A percentile compares a stretch with the other conserved stretches of the same genome.
Evolutionary conservation across 169 alveolate genomes (phyloP).

Genomic region (Eimeria sp.): DNA sequence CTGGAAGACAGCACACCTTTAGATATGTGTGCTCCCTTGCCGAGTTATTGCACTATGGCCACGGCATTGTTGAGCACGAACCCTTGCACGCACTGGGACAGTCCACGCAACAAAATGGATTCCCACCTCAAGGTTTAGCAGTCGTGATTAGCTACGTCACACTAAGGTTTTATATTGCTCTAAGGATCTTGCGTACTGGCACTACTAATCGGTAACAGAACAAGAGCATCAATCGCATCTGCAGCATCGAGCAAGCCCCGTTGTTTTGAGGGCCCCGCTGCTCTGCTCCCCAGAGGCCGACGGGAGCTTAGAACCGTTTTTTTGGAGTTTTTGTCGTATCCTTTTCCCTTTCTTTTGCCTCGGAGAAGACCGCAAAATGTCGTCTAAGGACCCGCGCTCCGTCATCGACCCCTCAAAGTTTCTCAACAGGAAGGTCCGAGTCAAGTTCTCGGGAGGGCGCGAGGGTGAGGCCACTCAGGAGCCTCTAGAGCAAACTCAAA

Average conservation of each 20-base stretch:
- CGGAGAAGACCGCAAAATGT: conserved; percentile 36
- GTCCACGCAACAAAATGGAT: background rate
- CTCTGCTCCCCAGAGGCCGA: background rate
- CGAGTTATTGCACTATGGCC: background rate
- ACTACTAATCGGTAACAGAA: background rate
- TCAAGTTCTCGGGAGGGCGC: conserved; percentile 93
- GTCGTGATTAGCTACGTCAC: background rate
- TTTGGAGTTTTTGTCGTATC: background rate
- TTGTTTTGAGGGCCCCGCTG: background rate
- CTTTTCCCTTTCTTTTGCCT: background rate
- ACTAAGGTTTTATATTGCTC: background rate
- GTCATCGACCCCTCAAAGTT: conserved; percentile 90
- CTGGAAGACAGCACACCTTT: background rate
- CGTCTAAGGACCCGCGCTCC: conserved; percentile 89
- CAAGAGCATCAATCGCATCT: background rate
- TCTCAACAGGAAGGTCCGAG: conserved; percentile 92
- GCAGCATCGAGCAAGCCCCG: conserved; percentile 40
- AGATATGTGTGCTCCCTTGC: background rate
- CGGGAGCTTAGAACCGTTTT: background rate
- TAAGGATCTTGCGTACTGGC: background rate
- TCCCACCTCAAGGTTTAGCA: background rate
- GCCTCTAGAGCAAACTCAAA: background rate
- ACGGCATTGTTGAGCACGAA: background rate
- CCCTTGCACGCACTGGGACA: background rate
- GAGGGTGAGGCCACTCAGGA: conserved; percentile 89